Evolutionary conservation across 106 monocot species (phyloP), one percentile per base, ranked within the genome.

Genomic region (Dioscorea zingiberensis): DNA sequence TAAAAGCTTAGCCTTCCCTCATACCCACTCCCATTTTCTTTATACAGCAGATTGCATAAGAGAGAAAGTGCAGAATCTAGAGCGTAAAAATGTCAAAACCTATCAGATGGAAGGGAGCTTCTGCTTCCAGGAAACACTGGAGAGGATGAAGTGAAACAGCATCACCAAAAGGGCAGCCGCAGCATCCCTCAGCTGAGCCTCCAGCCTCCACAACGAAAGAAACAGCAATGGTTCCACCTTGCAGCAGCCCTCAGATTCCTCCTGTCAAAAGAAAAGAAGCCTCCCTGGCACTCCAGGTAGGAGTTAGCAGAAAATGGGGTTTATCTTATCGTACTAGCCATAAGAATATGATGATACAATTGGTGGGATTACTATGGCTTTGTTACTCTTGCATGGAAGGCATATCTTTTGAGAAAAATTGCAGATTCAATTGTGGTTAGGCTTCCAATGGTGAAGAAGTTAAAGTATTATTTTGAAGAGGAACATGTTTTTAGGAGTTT

Each of bases 281-380:
- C 65, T 65, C 27, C 65, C 65, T 10, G 64, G 64, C 18, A 64
- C 45, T 47, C 64, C 64, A 19, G 64, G 64, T 64, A 32, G 49
- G 49, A 49, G 18, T 49, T 49, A 7, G 49, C 49, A 49, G 2
- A 7, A 1, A 49, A n/a, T n/a, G 2, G 13, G 7, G 13, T 47
- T 47, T 47, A 8, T 47, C 18, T 30, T 30, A 30, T 30, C 49
- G 10, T 49, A 2, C 10, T 49, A 30, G n/a, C n/a, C n/a, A 7
- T 3, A 3, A 7, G 7, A 30, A 30, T 3, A 30, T 7, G 7
- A 30, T 30, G 30, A 30, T 30, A 7, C 4, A 30, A 30, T n/a
- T n/a, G n/a, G n/a, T n/a, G n/a, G n/a, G n/a, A n/a, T n/a, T n/a
- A n/a, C n/a, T n/a, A n/a, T n/a, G n/a, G n/a, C n/a, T n/a, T n/a